phyloP scores from a whole-genome alignment of 139 green algal genomes.

The Parachlorella kessleri region DNA sequence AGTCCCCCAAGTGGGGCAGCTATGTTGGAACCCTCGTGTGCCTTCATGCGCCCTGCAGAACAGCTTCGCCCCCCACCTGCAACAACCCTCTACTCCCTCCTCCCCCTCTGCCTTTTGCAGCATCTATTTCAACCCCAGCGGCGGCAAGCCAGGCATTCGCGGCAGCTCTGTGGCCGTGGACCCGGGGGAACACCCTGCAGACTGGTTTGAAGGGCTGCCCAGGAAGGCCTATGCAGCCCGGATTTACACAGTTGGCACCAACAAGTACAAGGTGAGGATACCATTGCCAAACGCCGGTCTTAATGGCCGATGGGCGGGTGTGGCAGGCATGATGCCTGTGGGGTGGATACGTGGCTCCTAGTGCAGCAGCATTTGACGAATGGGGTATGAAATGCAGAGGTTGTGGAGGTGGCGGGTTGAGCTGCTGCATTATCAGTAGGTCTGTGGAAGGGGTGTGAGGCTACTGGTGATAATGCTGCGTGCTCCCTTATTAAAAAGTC shows the following conservation, averaged over 20 bases:
- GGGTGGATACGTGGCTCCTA: too few species aligned
- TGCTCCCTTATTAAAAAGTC: too few species aligned
- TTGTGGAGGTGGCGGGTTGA: too few species aligned
- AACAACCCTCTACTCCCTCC: not conserved
- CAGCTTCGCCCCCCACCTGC: not conserved
- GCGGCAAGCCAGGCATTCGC: conserved; percentile 52
- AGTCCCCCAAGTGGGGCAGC: too few species aligned
- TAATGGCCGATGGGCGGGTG: too few species aligned
- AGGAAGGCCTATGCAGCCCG: conserved; percentile 35
- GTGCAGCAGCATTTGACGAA: not conserved
- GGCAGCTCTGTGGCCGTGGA: conserved; percentile 30
- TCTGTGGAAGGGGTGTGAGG: too few species aligned
- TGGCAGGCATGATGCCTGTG: too few species aligned
- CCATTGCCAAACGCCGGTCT: too few species aligned
- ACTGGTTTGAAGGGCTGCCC: conserved; percentile 56
- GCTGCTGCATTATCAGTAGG: too few species aligned
- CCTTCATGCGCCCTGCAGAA: too few species aligned
- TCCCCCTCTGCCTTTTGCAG: conserved; percentile 15
- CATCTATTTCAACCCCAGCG: conserved; percentile 64
- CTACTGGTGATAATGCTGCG: too few species aligned
- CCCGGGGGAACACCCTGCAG: conserved; percentile 48
- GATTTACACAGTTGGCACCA: conserved; percentile 37
- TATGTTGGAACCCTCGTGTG: too few species aligned
- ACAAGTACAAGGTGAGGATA: conserved; percentile 56
- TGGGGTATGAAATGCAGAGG: not conserved